Evolutionary conservation across 352 stramenopile genomes (phyloP).

Genomic region (Blastocystis sp.): DNA sequence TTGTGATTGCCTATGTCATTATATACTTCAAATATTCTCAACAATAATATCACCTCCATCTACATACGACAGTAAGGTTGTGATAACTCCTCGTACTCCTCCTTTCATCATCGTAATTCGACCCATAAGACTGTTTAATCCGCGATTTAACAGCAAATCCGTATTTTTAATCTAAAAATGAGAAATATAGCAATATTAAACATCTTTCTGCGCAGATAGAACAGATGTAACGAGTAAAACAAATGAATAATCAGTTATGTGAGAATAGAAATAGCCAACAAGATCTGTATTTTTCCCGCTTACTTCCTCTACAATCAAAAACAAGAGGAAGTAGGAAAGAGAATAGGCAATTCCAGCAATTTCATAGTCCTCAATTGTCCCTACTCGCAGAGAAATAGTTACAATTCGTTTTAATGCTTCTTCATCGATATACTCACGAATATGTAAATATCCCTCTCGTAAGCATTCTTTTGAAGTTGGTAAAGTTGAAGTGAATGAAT

Average conservation of each 20-base stretch:
- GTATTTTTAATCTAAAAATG: neutral
- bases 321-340: constrained; percentile 25
- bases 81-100: neutral
- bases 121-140: neutral
- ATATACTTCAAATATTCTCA: neutral
- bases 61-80: neutral
- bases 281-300: neutral
- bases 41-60: constrained; percentile 13
- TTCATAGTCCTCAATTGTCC: constrained; percentile 17
- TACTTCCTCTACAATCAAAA: neutral
- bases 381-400: neutral
- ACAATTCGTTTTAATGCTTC: neutral
- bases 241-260: constrained; percentile 2
- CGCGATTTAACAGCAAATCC: neutral
- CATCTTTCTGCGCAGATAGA: neutral
- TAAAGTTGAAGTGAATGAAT: neutral
- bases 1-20: neutral
- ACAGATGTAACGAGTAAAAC: constrained; percentile 22
- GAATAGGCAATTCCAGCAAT: constrained; percentile 33
- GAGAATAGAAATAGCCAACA: neutral
- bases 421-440: neutral
- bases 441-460: neutral
- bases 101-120: constrained; percentile 6
- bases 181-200: neutral
- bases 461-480: neutral